Conservation (phyloP, 768 basidiomycete genomes). For the Podaxis carcinomalis region DNA sequence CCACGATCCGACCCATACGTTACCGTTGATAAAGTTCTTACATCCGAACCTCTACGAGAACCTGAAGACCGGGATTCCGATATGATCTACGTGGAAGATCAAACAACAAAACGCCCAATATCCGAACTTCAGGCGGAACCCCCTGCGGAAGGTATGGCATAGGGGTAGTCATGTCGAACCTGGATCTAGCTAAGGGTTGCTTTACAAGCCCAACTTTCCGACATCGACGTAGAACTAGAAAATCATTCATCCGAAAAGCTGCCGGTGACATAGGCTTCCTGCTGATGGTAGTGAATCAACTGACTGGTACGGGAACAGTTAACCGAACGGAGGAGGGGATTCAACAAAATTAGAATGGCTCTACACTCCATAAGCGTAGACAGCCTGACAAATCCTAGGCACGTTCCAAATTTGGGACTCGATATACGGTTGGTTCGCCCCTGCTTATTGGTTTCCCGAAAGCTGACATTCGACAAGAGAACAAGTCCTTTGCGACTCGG, state of each 20-base stretch:
- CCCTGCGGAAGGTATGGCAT: neutral
- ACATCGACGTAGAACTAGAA: constrained; percentile 4
- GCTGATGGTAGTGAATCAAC: neutral
- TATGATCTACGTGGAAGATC: neutral
- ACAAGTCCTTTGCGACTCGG: constrained; percentile 33
- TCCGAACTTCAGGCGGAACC: constrained; percentile 11
- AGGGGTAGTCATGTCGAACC: neutral
- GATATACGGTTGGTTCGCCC: neutral
- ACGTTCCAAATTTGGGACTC: neutral
- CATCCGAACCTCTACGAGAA: neutral
- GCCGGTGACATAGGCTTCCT: neutral
- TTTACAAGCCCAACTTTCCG: neutral
- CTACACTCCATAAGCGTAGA: constrained; percentile 21
- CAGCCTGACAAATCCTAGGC: neutral
- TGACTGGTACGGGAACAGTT: constrained; percentile 20
- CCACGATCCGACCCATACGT: neutral
- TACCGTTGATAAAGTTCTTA: neutral
- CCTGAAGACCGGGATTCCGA: neutral
- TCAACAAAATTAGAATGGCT: constrained; percentile 34
- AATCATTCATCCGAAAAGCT: neutral
- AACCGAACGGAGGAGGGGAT: constrained; percentile 28
- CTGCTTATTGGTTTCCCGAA: neutral
- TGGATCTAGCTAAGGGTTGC: neutral
- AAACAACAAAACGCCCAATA: neutral
- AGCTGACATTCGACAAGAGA: constrained; percentile 27